Conservation (phyloP, 257 asterid genomes). For the Ilex asprella region DNA sequence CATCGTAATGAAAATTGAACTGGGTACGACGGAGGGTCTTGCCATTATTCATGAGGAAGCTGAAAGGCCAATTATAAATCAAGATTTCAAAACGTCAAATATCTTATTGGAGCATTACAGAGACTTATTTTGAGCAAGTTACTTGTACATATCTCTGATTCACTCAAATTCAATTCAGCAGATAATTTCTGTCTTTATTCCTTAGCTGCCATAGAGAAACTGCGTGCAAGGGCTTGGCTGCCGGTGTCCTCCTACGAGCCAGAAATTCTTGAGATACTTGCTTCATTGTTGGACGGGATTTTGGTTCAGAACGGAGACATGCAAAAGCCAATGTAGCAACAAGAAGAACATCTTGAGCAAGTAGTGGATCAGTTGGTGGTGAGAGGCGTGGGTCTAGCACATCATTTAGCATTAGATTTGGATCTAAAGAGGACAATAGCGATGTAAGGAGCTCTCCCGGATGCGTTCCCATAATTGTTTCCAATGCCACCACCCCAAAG, state of each 20-base stretch:
- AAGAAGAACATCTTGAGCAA: neutral
- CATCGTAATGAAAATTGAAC: conserved; percentile 61
- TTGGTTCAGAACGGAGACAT: neutral
- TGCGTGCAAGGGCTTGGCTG: neutral
- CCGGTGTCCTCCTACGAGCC: neutral
- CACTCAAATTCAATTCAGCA: too few species aligned
- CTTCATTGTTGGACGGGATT: neutral
- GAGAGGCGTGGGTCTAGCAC: neutral
- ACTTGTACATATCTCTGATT: too few species aligned
- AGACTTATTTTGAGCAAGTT: too few species aligned
- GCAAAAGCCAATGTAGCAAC: neutral
- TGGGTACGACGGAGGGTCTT: conserved; percentile 75
- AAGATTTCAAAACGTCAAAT: conserved; percentile 73
- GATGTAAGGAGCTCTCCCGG: neutral
- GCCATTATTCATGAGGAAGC: conserved; percentile 85
- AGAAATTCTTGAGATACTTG: neutral
- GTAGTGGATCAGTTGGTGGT: neutral
- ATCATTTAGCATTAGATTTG: neutral
- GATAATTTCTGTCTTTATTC: neutral
- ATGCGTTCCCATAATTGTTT: neutral
- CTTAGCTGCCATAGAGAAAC: neutral
- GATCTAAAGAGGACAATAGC: neutral
- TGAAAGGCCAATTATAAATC: conserved; percentile 61
- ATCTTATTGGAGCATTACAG: conserved; percentile 22
- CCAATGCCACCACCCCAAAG: neutral